Percentiles rank a stretch among this genome's conserved stretches.
These are phyloP conservation scores for Fusarium newnesense DNA, from an alignment of 2,329 filamentous ascomycete species.

Conservation along the genomic window DNA sequence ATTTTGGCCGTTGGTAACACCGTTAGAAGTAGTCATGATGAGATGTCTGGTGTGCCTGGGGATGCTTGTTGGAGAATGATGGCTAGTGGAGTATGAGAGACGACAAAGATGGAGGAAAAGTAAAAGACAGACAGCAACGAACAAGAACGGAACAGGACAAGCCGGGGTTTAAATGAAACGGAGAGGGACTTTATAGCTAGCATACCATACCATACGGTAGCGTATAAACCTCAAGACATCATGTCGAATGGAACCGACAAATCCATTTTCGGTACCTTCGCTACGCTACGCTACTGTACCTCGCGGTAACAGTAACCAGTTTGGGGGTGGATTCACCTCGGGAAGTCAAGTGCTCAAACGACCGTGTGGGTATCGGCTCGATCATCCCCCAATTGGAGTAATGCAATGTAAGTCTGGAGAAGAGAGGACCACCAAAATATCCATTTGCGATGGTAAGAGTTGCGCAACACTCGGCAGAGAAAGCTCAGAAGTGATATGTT, in stretches of 20 bases:
- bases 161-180: conserved; percentile 29
- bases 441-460: conserved; percentile 2
- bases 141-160: conserved; percentile 8
- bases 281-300: not conserved
- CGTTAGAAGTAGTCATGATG: conserved; percentile 43
- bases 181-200: conserved; percentile 39
- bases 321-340: conserved; percentile 45
- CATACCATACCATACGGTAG: conserved; percentile 8
- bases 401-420: conserved; percentile 32
- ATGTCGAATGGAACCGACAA: conserved; percentile 32
- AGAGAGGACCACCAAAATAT: conserved; percentile 10
- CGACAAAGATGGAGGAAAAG: conserved; percentile 7
- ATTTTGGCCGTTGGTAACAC: conserved; percentile 36
- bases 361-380: conserved; percentile 41
- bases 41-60: not conserved
- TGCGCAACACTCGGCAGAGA: conserved; percentile 24
- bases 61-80: not conserved
- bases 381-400: conserved; percentile 38
- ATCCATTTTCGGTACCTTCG: conserved; percentile 14
- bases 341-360: conserved; percentile 41
- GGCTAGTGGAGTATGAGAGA: not conserved
- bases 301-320: conserved; percentile 18
- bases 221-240: conserved; percentile 21
- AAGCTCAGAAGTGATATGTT: conserved; percentile 1
- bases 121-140: conserved; percentile 11